Evolutionary conservation across 1,284 basidiomycete species (phyloP).

Genomic region (Rhodotorula glutinis): DNA sequence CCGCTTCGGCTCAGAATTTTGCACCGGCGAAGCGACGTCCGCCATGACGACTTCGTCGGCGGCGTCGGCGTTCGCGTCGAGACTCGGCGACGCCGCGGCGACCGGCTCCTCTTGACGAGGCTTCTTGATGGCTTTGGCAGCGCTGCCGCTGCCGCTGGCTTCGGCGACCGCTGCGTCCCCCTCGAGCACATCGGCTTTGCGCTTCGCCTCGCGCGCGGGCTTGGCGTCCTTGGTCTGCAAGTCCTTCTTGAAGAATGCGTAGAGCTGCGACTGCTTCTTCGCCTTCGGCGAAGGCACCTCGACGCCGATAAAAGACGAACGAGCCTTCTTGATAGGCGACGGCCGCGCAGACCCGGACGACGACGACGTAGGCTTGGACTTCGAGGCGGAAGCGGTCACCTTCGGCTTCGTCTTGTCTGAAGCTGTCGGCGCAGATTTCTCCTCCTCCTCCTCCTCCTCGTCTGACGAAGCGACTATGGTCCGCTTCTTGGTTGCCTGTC

Average conservation of each 20-base stretch:
- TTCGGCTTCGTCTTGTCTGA: slow-evolving; percentile 5
- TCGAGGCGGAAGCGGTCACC: neutral
- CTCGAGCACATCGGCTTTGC: neutral
- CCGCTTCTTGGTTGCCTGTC: neutral
- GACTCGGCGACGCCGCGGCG: neutral
- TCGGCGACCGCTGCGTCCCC: too few relatives aligned
- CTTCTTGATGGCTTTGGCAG: neutral
- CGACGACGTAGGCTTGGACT: neutral
- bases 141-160: too few relatives aligned
- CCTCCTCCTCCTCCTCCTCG: neutral
- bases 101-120: neutral
- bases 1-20: too few relatives aligned
- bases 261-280: slow-evolving; percentile 1
- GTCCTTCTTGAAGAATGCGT: neutral
- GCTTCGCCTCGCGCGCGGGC: too few relatives aligned
- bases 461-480: slow-evolving; percentile 4
- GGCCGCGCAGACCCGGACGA: neutral
- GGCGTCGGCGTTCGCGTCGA: too few relatives aligned
- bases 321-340: neutral
- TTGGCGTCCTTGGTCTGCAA: neutral
- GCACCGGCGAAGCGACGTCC: too few relatives aligned
- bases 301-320: neutral
- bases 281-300: slow-evolving; percentile 4
- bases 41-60: too few relatives aligned
- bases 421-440: neutral